Percentiles rank a stretch among this genome's conserved stretches.
Conservation (phyloP, 257 asterid species). For the Petunia secreta region DNA sequence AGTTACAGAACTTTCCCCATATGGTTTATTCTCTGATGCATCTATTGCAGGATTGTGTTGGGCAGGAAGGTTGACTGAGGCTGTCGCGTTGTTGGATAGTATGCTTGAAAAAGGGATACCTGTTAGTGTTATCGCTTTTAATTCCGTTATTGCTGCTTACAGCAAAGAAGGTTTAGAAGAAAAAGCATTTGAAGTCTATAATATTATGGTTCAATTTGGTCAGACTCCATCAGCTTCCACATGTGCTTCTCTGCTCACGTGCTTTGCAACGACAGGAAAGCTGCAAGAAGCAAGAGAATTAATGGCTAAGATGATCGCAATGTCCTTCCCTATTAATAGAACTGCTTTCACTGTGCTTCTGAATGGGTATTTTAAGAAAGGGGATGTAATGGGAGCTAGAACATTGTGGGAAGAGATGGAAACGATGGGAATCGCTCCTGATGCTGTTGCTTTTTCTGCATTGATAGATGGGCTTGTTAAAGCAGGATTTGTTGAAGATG, state of each 20-base stretch:
- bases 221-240: slow-evolving; percentile 81
- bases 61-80: slow-evolving; percentile 80
- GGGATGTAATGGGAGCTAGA: slow-evolving; percentile 71
- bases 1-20: slow-evolving; percentile 42
- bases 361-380: slow-evolving; percentile 73
- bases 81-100: slow-evolving; percentile 55
- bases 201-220: slow-evolving; percentile 62
- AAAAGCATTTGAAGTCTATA: slow-evolving; percentile 71
- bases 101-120: slow-evolving; percentile 81
- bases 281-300: slow-evolving; percentile 66
- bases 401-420: slow-evolving; percentile 82
- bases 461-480: slow-evolving; percentile 73
- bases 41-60: slow-evolving; percentile 70
- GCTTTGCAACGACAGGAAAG: slow-evolving; percentile 66
- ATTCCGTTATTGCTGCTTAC: slow-evolving; percentile 75
- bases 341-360: slow-evolving; percentile 75
- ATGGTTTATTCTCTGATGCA: slow-evolving; percentile 54
- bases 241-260: slow-evolving; percentile 68
- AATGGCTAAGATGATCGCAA: slow-evolving; percentile 65
- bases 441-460: slow-evolving; percentile 90
- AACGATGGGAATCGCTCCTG: slow-evolving; percentile 72
- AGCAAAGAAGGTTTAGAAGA: slow-evolving; percentile 67
- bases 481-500: slow-evolving; percentile 69
- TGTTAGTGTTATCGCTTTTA: slow-evolving; percentile 69
- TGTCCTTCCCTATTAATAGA: slow-evolving; percentile 62